phyloP scores from a whole-genome alignment of 106 monocot species.

The Hemerocallis citrina region DNA sequence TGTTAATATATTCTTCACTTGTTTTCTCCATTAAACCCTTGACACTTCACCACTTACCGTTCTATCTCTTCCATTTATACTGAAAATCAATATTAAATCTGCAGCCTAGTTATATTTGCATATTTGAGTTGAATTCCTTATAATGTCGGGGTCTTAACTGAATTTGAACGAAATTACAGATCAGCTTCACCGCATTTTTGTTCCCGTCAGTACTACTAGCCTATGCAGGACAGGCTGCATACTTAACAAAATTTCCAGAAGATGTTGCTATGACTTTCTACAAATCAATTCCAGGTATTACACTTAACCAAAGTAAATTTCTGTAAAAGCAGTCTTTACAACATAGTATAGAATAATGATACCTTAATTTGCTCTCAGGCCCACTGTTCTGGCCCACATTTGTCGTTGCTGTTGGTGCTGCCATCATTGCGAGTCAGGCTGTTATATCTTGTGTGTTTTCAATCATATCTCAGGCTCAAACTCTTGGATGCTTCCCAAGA shows the following conservation, averaged over 20 bases:
- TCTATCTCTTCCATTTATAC: no score
- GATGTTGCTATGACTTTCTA: constrained; percentile 48
- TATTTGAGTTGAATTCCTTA: no score
- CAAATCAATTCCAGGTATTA: constrained; percentile 59
- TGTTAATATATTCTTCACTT: no score
- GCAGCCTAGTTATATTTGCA: no score
- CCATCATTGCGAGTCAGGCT: constrained; percentile 74
- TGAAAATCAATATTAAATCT: no score
- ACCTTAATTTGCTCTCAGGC: constrained; percentile 15
- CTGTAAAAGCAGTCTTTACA: no score
- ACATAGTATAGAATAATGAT: background rate
- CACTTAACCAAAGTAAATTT: no score
- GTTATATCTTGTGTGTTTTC: constrained; percentile 67
- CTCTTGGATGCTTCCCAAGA: constrained; percentile 66
- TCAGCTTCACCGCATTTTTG: constrained; percentile 39
- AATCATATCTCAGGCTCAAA: constrained; percentile 53
- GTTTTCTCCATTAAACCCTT: no score
- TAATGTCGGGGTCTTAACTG: no score
- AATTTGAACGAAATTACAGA: constrained; percentile 41
- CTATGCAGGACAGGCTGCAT: constrained; percentile 66
- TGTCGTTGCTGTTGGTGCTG: constrained; percentile 40
- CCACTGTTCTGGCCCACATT: constrained; percentile 68
- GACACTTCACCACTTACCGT: no score
- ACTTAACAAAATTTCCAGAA: constrained; percentile 47
- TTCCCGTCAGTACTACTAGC: constrained; percentile 56